Evolutionary conservation across 345 rosid species (phyloP), one percentile per base, ranked within the genome.

Genomic region (Lumnitzera racemosa): DNA sequence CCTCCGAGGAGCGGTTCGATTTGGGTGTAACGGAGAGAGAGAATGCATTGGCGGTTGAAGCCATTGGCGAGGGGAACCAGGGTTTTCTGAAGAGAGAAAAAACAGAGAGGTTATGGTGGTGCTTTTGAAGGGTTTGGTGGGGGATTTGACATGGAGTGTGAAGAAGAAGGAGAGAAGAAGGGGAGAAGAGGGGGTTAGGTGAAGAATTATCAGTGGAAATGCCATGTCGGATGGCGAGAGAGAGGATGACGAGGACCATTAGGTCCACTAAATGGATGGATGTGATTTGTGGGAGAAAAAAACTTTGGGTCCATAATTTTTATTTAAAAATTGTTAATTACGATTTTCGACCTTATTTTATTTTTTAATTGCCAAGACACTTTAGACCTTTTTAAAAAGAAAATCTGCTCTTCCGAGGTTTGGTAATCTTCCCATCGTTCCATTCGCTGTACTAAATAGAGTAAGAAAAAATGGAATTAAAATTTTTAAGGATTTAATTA

Each of bases 1-100:
- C 61, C 43, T 61, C 67, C 24, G 79, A 17, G 11, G 62, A 36
- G 51, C n/a, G 0, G 47, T 69, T 68, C 66, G 55, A 60, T 36
- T 58, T 62, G 63, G 72, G 70, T 24, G 88, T 48, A 62, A 73
- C 67, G 31, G 84, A 65, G n/a, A 74, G 70, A 3, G 85, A 76
- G 72, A 84, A 36, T 47, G 91, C 65, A 60, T 68, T 76, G 12
- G 88, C 64, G 6, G 83, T 16, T 59, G 74, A 29, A 58, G 96
- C 91, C 95, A 86, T 84, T 71, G 67, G 43, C 20, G 36, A 49
- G n/a, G 17, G 56, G 59, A 17, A 61, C 31, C 43, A 27, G 49
- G 17, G 27, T 4, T 47, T 12, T 53, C 0, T 13, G 16, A 55
- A 24, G 53, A 16, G 56, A 56, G 55, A 49, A 57, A 46, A 65